phyloP scores from a whole-genome alignment of 2,329 filamentous ascomycete species.

The Trichoderma pleuroti region DNA sequence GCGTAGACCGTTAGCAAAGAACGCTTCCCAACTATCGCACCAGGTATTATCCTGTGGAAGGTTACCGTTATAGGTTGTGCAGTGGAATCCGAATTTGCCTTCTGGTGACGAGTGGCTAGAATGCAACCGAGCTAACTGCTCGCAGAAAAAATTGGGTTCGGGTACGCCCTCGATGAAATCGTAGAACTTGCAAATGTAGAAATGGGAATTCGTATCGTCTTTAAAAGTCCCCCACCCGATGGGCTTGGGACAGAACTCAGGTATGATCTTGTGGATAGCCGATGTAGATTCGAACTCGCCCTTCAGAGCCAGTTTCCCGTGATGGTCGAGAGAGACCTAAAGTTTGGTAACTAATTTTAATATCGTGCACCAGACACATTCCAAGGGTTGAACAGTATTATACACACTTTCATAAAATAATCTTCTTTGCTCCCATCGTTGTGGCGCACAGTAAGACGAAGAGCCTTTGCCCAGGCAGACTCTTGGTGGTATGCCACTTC shows the following conservation, averaged over 20 bases:
- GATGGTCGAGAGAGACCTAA: not conserved
- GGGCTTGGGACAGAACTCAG: not conserved
- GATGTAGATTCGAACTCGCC: slow-evolving; percentile 9
- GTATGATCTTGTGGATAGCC: not conserved
- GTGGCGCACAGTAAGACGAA: not conserved
- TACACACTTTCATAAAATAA: not conserved
- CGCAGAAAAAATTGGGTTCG: not conserved
- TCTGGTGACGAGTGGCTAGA: slow-evolving; percentile 26
- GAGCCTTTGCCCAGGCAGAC: slow-evolving; percentile 1
- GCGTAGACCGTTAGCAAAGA: slow-evolving; percentile 34
- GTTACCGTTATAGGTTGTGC: slow-evolving; percentile 33
- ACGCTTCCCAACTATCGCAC: slow-evolving; percentile 38
- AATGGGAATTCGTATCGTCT: not conserved
- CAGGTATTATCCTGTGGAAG: slow-evolving; percentile 31
- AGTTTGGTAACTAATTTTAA: not conserved
- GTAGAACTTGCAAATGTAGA: slow-evolving; percentile 11
- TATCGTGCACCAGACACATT: not conserved
- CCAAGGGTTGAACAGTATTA: too few species aligned
- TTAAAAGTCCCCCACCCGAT: not conserved
- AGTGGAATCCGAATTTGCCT: slow-evolving; percentile 37
- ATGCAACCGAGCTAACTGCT: not conserved
- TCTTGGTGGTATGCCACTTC: not conserved
- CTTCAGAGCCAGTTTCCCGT: slow-evolving; percentile 10
- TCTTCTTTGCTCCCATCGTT: not conserved
- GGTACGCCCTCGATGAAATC: not conserved